These are phyloP conservation scores for Xylaria bambusicola DNA, from an alignment of 495 filamentous ascomycete species.

Conservation along the genomic window DNA sequence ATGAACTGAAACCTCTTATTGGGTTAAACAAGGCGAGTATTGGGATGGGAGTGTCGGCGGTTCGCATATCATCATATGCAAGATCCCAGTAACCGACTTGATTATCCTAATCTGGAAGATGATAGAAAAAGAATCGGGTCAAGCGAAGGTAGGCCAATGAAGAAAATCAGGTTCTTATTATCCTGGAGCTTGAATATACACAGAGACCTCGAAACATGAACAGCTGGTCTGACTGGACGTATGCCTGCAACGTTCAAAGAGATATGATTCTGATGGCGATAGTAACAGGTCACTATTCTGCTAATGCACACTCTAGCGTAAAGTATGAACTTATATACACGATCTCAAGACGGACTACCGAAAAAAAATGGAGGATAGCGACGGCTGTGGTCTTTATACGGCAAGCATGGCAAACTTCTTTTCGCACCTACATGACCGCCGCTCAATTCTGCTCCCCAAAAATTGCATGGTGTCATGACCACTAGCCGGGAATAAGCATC, in stretches of 20 bases:
- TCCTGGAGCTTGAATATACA: conserved; percentile 8
- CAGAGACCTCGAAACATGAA: neutral
- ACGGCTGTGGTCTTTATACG: neutral
- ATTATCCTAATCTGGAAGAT: neutral
- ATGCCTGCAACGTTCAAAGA: neutral
- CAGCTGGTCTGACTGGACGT: neutral
- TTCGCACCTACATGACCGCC: too few relatives aligned
- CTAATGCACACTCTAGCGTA: too few relatives aligned
- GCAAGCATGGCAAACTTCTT: too few relatives aligned
- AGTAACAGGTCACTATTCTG: neutral
- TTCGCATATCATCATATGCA: conserved; percentile 13
- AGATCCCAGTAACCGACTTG: neutral
- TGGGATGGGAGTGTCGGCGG: neutral
- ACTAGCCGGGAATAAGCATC: conserved; percentile 13
- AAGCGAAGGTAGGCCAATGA: neutral
- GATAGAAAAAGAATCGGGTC: neutral
- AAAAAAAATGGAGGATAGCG: neutral
- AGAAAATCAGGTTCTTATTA: conserved; percentile 1
- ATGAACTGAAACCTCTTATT: neutral
- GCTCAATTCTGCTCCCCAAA: too few relatives aligned
- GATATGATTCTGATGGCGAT: neutral
- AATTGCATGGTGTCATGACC: neutral
- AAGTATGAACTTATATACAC: too few relatives aligned
- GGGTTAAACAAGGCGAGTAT: neutral
- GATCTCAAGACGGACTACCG: neutral